Percentiles rank a stretch among this genome's conserved stretches.
phyloP scores from a whole-genome alignment of 805 yeast genomes.

The Candida pseudofarinosa region DNA sequence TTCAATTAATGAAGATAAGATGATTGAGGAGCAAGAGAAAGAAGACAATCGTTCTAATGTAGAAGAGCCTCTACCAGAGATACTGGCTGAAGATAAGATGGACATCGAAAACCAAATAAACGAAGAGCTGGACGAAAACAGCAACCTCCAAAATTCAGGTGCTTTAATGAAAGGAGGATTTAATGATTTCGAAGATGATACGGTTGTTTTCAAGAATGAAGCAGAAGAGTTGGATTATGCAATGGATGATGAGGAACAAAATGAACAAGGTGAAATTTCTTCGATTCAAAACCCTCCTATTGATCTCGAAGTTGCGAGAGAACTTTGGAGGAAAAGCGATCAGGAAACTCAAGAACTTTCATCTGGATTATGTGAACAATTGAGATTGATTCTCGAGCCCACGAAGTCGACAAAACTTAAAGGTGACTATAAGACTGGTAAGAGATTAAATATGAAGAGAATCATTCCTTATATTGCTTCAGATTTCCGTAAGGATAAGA shows the following conservation, averaged over 20 bases:
- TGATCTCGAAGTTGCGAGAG: slow-evolving; percentile 62
- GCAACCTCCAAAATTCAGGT: slow-evolving; percentile 19
- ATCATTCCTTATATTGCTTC: slow-evolving; percentile 97
- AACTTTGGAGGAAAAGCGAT: slow-evolving; percentile 80
- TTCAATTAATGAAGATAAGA: slow-evolving; percentile 71
- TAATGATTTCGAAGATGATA: slow-evolving; percentile 28
- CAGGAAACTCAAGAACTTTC: slow-evolving; percentile 83
- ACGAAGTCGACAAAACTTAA: slow-evolving; percentile 90
- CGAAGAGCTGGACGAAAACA: slow-evolving; percentile 36
- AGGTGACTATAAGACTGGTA: slow-evolving; percentile 97
- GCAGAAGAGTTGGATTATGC: slow-evolving; percentile 16
- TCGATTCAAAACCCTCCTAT: slow-evolving; percentile 39
- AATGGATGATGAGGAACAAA: slow-evolving; percentile 15
- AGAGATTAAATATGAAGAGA: slow-evolving; percentile 93
- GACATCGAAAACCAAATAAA: slow-evolving; percentile 28
- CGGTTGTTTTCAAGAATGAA: slow-evolving; percentile 16
- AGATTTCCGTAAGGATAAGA: slow-evolving; percentile 94
- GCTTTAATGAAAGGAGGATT: slow-evolving; percentile 49
- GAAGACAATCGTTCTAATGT: slow-evolving; percentile 8
- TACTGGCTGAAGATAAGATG: slow-evolving; percentile 23
- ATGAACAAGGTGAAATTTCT: slow-evolving; percentile 13
- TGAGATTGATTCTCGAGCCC: slow-evolving; percentile 89
- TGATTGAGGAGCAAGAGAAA: slow-evolving; percentile 67
- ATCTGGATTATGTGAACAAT: slow-evolving; percentile 84
- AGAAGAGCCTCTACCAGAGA: slow-evolving; percentile 22